Conservation (phyloP, 192 early-diverging fungal genomes). For the Kickxella alabastrina region DNA sequence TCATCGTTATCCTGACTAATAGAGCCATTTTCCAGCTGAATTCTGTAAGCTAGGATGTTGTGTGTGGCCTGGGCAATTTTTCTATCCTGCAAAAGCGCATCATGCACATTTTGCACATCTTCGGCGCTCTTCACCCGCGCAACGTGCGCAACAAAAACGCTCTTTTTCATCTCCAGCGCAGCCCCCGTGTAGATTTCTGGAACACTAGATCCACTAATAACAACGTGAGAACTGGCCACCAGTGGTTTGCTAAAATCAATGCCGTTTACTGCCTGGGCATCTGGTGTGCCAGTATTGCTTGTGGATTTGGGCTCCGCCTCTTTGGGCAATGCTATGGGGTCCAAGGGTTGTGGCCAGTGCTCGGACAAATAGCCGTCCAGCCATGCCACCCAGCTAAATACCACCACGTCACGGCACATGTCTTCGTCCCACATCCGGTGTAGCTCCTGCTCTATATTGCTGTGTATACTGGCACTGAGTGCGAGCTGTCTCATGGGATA, state of each 20-base stretch:
- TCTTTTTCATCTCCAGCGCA: constrained; percentile 74
- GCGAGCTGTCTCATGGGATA: constrained; percentile 23
- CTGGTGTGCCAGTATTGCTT: no score
- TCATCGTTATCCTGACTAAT: constrained; percentile 81
- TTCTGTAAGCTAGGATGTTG: constrained; percentile 86
- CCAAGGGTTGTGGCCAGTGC: constrained; percentile 34
- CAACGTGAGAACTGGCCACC: no score
- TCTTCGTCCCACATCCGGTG: constrained; percentile 24
- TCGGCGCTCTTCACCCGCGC: constrained; percentile 56
- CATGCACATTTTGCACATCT: constrained; percentile 53
- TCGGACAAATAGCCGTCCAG: constrained; percentile 28
- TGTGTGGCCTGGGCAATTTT: constrained; percentile 83
- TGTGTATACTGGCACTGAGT: constrained; percentile 22
- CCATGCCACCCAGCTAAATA: constrained; percentile 48
- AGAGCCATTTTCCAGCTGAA: constrained; percentile 50
- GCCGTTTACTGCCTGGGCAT: no score
- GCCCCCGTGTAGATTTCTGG: constrained; percentile 55
- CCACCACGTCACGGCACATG: constrained; percentile 31
- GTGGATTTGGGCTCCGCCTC: constrained; percentile 10
- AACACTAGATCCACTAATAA: background rate
- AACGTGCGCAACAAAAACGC: constrained; percentile 80
- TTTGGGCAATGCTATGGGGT: constrained; percentile 32
- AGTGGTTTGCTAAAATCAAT: no score
- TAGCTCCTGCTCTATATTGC: constrained; percentile 16
- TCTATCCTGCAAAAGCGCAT: constrained; percentile 59